These are phyloP conservation scores for Bipolaris oryzae DNA, from an alignment of 2,329 filamentous ascomycete species.

Conservation along the genomic window DNA sequence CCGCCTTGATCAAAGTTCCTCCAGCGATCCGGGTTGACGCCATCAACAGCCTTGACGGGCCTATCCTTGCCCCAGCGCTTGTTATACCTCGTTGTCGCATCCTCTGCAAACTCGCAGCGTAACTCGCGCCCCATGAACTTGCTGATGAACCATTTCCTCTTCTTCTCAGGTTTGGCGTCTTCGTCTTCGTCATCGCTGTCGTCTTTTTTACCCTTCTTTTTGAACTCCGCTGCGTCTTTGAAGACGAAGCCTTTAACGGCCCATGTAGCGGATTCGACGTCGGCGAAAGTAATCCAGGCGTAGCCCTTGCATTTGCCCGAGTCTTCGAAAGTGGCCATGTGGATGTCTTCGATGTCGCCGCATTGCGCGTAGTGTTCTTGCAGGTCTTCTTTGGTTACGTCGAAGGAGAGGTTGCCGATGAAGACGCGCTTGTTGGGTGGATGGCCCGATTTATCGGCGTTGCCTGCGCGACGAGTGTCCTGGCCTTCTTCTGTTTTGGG, in stretches of 20 bases:
- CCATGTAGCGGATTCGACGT: conserved; percentile 73
- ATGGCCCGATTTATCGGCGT: conserved; percentile 50
- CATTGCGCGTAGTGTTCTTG: conserved; percentile 83
- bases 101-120: conserved; percentile 92
- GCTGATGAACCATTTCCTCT: conserved; percentile 79
- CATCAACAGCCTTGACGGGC: conserved; percentile 36
- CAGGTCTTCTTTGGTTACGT: conserved; percentile 74
- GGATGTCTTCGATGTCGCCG: conserved; percentile 79
- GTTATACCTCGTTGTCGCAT: conserved; percentile 85
- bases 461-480: conserved; percentile 38
- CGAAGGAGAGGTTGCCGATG: conserved; percentile 66
- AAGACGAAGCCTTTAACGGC: conserved; percentile 83
- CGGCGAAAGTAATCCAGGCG: conserved; percentile 91
- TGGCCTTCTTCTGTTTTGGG: conserved; percentile 49
- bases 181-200: conserved; percentile 61
- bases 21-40: conserved; percentile 40
- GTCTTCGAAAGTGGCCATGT: conserved; percentile 95
- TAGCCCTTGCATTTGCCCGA: conserved; percentile 97
- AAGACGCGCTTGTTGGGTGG: conserved; percentile 82
- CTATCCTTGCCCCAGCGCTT: conserved; percentile 86
- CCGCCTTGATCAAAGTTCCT: conserved; percentile 35
- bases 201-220: conserved; percentile 57
- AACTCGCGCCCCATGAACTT: conserved; percentile 78
- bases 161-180: conserved; percentile 54
- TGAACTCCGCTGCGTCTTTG: conserved; percentile 62